Base-by-base conservation (phyloP, 2,329 filamentous ascomycete genomes). In the Neurospora sp. region DNA sequence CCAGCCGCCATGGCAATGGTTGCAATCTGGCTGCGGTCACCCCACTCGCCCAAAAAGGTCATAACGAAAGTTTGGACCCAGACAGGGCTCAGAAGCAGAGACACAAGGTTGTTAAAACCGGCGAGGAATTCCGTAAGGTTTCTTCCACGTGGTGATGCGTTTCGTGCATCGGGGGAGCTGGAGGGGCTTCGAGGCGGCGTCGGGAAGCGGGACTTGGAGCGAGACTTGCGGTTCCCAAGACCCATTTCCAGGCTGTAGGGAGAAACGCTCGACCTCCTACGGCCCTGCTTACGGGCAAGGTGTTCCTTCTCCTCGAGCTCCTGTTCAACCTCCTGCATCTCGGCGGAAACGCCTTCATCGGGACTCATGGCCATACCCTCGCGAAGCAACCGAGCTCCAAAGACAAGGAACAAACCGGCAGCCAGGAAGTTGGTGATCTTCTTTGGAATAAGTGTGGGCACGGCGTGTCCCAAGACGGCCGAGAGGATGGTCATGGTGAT, bases 11-110 rank as follows among this genome's bases (percentile, higher is more conserved):
- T 99, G 69, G 96, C 96, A 78, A 99, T 97, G 0, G 96, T 99
- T 28, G 96, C 96, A 77, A 99, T 98, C 82, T 99, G 96, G 79
- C 92, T 97, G 74, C 96, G 89, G 77, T 99, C 96, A 70, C 96
- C 96, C 96, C 96, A 99, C 80, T 99, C 96, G 52, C 96, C 96
- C 38, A 99, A 83, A 82, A 99, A 99, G 2, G 96, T 99, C 96
- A 99, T 99, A 75, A 96, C 88, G 78, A 99, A 99, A 0, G 96
- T 99, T 81, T 98, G 95, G 15, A 99, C 96, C 96, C 96, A 99
- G 0, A 94, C 96, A 1, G 96, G 96, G 80, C 92, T 97, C 46
- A 99, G 85, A 4, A 99, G 86, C 6, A 99, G 84, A 11, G 92
- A 93, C 72, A 93, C 88, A 4, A 99, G 87, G 76, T 99, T 99